A percentile compares a stretch with the other conserved stretches of the same genome.
phyloP scores from a whole-genome alignment of 2,329 filamentous ascomycete genomes.

The Sporothrix phasma region DNA sequence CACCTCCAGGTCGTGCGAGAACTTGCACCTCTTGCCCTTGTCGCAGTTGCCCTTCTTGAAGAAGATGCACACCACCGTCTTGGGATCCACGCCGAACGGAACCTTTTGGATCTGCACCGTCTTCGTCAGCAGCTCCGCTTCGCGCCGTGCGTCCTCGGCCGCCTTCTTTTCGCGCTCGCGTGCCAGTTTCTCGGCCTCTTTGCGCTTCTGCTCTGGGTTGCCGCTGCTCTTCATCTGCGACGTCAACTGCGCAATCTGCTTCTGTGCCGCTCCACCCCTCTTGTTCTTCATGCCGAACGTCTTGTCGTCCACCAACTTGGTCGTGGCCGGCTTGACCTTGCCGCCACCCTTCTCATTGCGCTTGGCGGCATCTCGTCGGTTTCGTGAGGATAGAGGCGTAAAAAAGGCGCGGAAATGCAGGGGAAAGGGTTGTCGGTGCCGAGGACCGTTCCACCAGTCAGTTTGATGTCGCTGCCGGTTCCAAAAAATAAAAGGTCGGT shows the following conservation, averaged over 20 bases:
- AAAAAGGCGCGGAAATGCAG: background rate
- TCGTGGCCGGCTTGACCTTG: conserved; percentile 41
- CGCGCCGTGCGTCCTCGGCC: conserved; percentile 71
- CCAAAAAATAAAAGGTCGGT: background rate
- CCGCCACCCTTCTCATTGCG: conserved; percentile 43
- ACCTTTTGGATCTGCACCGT: conserved; percentile 96
- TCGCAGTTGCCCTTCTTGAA: conserved; percentile 97
- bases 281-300: conserved; percentile 99
- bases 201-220: conserved; percentile 80
- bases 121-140: conserved; percentile 76
- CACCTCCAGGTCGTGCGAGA: conserved; percentile 80
- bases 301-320: conserved; percentile 76
- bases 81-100: conserved; percentile 93
- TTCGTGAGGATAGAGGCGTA: background rate
- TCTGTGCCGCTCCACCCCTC: conserved; percentile 86
- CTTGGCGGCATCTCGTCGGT: conserved; percentile 63
- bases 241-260: conserved; percentile 75
- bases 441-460: background rate
- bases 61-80: conserved; percentile 93
- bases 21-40: conserved; percentile 97
- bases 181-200: conserved; percentile 53
- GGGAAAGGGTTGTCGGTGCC: background rate
- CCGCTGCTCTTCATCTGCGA: conserved; percentile 64
- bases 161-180: conserved; percentile 85
- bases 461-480: background rate